phyloP scores from a whole-genome alignment of 2,329 filamentous ascomycete species.

The Ophioceras dolichostomum region DNA sequence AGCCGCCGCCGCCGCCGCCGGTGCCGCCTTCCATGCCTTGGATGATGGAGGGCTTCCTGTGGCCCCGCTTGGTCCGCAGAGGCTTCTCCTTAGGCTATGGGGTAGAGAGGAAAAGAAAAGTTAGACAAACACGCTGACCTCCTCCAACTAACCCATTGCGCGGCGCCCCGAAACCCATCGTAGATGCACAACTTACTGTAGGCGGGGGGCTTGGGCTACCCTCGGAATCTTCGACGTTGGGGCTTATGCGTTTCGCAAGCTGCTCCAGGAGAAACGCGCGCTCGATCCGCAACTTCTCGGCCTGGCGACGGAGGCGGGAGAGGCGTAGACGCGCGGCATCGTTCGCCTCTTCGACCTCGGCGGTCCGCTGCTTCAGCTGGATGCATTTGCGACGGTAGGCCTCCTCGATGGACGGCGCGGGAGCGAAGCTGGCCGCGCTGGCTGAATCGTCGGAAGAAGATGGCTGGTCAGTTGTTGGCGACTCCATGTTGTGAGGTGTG shows the following conservation, averaged over 20 bases:
- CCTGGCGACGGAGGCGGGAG: constrained; percentile 65
- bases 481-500: no score
- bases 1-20: constrained; percentile 23
- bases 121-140: no score
- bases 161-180: no score
- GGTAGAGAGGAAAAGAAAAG: constrained; percentile 6
- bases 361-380: constrained; percentile 80
- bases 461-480: constrained; percentile 23
- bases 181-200: constrained; percentile 48
- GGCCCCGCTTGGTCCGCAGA: constrained; percentile 59
- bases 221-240: constrained; percentile 66
- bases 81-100: constrained; percentile 65
- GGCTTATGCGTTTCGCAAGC: constrained; percentile 60
- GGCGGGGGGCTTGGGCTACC: constrained; percentile 70
- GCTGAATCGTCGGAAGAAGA: constrained; percentile 10
- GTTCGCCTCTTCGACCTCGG: constrained; percentile 86
- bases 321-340: constrained; percentile 72
- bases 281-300: constrained; percentile 86
- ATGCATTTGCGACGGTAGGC: constrained; percentile 96
- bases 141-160: no score
- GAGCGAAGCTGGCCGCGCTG: constrained; percentile 40
- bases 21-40: constrained; percentile 24
- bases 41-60: constrained; percentile 46
- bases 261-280: constrained; percentile 65
- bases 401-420: constrained; percentile 85